phyloP scores from a whole-genome alignment of 441 rosid species.

The Lepidium campestre region DNA sequence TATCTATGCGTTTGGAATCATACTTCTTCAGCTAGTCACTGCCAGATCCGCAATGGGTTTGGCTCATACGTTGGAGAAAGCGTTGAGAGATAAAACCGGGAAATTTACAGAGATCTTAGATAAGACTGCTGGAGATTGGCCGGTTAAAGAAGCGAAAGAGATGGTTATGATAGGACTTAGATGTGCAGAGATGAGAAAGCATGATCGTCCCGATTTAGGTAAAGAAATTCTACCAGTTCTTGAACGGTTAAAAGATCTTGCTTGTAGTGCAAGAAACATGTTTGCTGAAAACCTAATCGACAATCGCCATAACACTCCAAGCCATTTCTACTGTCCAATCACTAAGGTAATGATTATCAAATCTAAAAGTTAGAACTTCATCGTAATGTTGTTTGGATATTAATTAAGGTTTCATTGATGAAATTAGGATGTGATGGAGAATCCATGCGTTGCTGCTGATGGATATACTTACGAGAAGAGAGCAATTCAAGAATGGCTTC shows the following conservation, averaged over 20 bases:
- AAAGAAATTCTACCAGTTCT: conserved; percentile 64
- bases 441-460: conserved; percentile 87
- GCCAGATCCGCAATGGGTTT: conserved; percentile 76
- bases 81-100: conserved; percentile 44
- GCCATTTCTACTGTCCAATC: conserved; percentile 44
- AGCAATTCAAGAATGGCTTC: conserved; percentile 71
- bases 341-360: conserved; percentile 17
- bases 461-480: conserved; percentile 80
- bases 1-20: conserved; percentile 78
- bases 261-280: conserved; percentile 32
- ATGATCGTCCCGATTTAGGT: conserved; percentile 74
- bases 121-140: conserved; percentile 78
- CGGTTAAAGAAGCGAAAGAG: conserved; percentile 59
- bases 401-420: not conserved
- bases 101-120: conserved; percentile 52
- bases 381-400: not conserved
- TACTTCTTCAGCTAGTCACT: conserved; percentile 72
- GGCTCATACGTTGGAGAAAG: conserved; percentile 62
- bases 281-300: conserved; percentile 7
- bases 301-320: conserved; percentile 39
- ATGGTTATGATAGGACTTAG: conserved; percentile 59
- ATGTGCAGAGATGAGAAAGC: conserved; percentile 70
- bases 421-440: conserved; percentile 72
- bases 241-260: conserved; percentile 58
- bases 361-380: not conserved